phyloP scores from a whole-genome alignment of 495 filamentous ascomycete species.

The Talaromyces liani region DNA sequence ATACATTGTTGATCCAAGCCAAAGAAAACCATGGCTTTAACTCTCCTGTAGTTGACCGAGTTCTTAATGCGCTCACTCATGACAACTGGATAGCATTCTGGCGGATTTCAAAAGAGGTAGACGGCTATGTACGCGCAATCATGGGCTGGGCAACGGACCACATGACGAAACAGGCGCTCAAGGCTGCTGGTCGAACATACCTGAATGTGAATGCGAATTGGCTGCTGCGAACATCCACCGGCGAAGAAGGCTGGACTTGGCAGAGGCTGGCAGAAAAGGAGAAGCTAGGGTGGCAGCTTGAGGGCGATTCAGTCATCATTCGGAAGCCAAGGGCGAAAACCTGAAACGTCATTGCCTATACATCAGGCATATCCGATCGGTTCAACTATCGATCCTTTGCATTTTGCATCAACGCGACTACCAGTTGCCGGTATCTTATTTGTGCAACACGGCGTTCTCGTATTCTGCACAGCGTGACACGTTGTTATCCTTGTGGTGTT shows the following conservation, averaged over 20 bases:
- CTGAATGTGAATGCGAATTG: slow-evolving; percentile 55
- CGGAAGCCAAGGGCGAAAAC: slow-evolving; percentile 41
- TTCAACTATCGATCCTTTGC: not conserved
- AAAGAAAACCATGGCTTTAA: slow-evolving; percentile 44
- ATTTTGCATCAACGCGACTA: not conserved
- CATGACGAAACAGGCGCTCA: slow-evolving; percentile 65
- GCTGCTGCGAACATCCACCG: slow-evolving; percentile 36
- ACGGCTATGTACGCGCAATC: slow-evolving; percentile 65
- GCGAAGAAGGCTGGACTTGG: slow-evolving; percentile 67
- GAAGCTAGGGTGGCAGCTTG: slow-evolving; percentile 74
- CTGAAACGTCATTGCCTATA: slow-evolving; percentile 9
- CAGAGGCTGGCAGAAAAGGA: slow-evolving; percentile 53
- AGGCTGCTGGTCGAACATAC: slow-evolving; percentile 78
- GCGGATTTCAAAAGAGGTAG: slow-evolving; percentile 59
- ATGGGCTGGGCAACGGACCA: slow-evolving; percentile 72
- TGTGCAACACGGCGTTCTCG: not conserved
- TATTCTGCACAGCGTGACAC: not conserved
- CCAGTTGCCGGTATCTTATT: not conserved
- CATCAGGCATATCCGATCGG: not conserved
- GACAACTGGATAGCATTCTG: slow-evolving; percentile 81
- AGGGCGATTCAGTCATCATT: slow-evolving; percentile 63
- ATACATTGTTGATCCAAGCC: slow-evolving; percentile 43
- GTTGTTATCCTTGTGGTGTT: not conserved
- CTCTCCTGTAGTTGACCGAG: slow-evolving; percentile 55
- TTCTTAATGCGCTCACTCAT: slow-evolving; percentile 63